Conservation (phyloP, 768 basidiomycete genomes). For the Podaxis pistillaris region DNA sequence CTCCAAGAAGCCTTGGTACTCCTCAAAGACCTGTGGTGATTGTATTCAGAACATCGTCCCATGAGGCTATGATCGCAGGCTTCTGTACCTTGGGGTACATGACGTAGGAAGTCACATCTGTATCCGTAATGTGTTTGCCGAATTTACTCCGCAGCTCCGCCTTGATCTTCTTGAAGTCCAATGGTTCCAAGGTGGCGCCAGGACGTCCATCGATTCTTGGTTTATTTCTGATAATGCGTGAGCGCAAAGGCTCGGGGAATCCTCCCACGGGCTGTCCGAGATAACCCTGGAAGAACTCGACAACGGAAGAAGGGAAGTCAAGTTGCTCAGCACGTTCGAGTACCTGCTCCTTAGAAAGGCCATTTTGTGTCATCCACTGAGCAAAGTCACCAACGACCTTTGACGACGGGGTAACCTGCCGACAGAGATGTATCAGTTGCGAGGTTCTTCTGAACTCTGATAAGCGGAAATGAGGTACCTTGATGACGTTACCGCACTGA, state of each 20-base stretch:
- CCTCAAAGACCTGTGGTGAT: slow-evolving; percentile 81
- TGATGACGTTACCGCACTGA: slow-evolving; percentile 96
- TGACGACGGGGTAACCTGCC: slow-evolving; percentile 92
- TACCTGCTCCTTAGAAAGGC: slow-evolving; percentile 83
- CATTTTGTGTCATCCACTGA: slow-evolving; percentile 98
- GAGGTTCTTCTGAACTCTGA: neutral
- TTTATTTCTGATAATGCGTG: slow-evolving; percentile 89
- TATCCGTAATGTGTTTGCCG: slow-evolving; percentile 91
- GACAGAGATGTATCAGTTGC: slow-evolving; percentile 7
- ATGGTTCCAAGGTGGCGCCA: slow-evolving; percentile 79
- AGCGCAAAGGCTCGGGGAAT: slow-evolving; percentile 96
- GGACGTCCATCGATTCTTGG: slow-evolving; percentile 92
- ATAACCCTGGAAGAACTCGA: slow-evolving; percentile 99
- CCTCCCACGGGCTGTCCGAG: slow-evolving; percentile 97
- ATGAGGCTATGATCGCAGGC: neutral
- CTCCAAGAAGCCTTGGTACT: slow-evolving; percentile 92
- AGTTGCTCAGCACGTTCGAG: slow-evolving; percentile 82
- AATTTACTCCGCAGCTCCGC: slow-evolving; percentile 89
- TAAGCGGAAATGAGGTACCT: slow-evolving; percentile 40
- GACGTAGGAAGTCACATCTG: slow-evolving; percentile 91
- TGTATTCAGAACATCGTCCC: neutral
- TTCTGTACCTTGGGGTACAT: slow-evolving; percentile 92
- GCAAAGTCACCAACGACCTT: slow-evolving; percentile 99
- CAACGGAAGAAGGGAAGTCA: slow-evolving; percentile 96
- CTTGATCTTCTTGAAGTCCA: slow-evolving; percentile 97